Percentiles rank a stretch among this genome's conserved stretches.
These are phyloP conservation scores for Catenaria anguillulae DNA, from an alignment of 371 early-diverging fungal species.

Conservation along the genomic window DNA sequence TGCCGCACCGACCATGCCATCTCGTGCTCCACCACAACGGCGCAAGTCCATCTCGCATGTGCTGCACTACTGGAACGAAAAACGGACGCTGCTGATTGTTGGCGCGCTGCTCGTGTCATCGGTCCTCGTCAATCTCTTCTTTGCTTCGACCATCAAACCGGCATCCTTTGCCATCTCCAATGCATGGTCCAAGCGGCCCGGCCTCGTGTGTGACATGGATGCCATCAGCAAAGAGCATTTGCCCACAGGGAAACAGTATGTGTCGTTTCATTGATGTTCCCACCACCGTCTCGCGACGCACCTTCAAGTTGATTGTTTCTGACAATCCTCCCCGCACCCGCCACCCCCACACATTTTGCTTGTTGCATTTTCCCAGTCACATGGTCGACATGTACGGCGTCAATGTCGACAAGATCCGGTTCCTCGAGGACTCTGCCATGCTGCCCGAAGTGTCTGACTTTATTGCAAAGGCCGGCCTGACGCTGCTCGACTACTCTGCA, in stretches of 20 bases:
- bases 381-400: constrained; percentile 6
- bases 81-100: not conserved
- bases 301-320: too few species aligned
- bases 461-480: not conserved
- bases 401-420: not conserved
- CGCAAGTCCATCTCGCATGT: too few species aligned
- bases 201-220: not conserved
- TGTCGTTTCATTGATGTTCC: too few species aligned
- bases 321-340: not conserved
- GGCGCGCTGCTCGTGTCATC: not conserved
- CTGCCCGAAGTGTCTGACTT: not conserved
- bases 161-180: not conserved
- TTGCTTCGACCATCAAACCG: not conserved
- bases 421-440: not conserved
- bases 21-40: too few species aligned
- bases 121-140: not conserved
- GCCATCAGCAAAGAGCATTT: not conserved
- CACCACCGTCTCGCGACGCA: too few species aligned
- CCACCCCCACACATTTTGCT: not conserved
- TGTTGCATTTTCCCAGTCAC: not conserved
- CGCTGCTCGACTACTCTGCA: not conserved
- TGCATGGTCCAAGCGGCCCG: not conserved
- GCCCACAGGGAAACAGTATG: not conserved
- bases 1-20: too few species aligned
- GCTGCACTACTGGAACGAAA: not conserved